Conservation (phyloP, 306 rosid genomes). For the Fragaria ananassa region DNA sequence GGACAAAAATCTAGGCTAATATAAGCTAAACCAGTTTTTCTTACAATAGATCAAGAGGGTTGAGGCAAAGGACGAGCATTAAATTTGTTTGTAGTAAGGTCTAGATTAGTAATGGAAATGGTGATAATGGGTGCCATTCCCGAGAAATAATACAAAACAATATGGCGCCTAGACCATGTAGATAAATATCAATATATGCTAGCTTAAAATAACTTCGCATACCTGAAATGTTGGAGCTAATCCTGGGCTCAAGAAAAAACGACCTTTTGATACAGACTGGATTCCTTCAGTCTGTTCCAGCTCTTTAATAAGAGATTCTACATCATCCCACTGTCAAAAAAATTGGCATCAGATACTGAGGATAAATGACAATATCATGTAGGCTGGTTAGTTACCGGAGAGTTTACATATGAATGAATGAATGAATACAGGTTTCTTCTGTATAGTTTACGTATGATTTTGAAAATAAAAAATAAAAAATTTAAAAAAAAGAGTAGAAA, state of each 20-base stretch:
- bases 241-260: conserved; percentile 89
- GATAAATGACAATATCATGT: neutral
- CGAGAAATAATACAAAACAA: neutral
- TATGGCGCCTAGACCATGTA: neutral
- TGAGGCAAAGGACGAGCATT: neutral
- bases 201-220: neutral
- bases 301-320: conserved; percentile 71
- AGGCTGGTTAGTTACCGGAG: neutral
- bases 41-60: neutral
- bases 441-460: neutral
- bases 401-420: neutral
- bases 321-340: conserved; percentile 81
- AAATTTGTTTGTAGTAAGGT: neutral
- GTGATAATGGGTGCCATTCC: neutral
- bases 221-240: conserved; percentile 98
- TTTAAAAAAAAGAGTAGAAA: neutral
- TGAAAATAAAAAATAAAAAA: neutral
- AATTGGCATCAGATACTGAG: neutral
- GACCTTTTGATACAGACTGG: conserved; percentile 76
- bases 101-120: neutral
- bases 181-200: neutral
- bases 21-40: neutral
- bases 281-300: conserved; percentile 70
- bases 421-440: neutral
- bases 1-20: too few relatives aligned